These are phyloP conservation scores for Puccinia hordei DNA, from an alignment of 1,284 basidiomycete genomes.

Conservation along the genomic window DNA sequence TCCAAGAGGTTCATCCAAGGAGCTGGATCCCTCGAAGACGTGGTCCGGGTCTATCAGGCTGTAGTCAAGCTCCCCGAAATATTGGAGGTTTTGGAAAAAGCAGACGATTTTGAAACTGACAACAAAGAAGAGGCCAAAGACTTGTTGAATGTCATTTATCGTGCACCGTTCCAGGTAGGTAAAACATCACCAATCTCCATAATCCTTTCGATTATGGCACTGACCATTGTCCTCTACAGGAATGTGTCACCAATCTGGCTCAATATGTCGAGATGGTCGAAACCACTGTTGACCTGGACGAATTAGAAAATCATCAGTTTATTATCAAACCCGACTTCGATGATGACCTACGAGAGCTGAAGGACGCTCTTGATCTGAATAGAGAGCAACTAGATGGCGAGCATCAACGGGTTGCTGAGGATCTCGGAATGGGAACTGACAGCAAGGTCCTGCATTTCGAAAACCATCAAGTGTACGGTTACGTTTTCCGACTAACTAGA, in stretches of 20 bases:
- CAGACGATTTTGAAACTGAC: slow-evolving; percentile 67
- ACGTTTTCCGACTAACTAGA: slow-evolving; percentile 82
- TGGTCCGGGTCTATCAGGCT: slow-evolving; percentile 93
- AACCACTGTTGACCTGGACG: slow-evolving; percentile 86
- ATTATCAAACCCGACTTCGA: slow-evolving; percentile 93
- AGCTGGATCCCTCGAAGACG: slow-evolving; percentile 84
- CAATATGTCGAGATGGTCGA: slow-evolving; percentile 94
- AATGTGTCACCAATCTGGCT: slow-evolving; percentile 67
- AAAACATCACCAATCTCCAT: background rate
- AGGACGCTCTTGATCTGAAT: slow-evolving; percentile 69
- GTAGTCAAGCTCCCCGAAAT: slow-evolving; percentile 76
- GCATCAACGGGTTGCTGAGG: slow-evolving; percentile 72
- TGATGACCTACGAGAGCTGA: slow-evolving; percentile 71
- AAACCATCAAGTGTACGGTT: slow-evolving; percentile 85
- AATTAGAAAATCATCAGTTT: slow-evolving; percentile 80
- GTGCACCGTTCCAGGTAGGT: background rate
- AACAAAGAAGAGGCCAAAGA: slow-evolving; percentile 29
- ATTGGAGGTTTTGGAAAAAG: slow-evolving; percentile 65
- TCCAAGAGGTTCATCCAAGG: slow-evolving; percentile 88
- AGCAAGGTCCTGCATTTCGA: slow-evolving; percentile 91
- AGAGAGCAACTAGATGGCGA: slow-evolving; percentile 83
- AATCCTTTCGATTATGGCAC: background rate
- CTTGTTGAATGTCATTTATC: slow-evolving; percentile 21
- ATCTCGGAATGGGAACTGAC: slow-evolving; percentile 82
- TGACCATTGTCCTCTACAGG: slow-evolving; percentile 61